Evolutionary conservation across 495 filamentous ascomycete species (phyloP), one percentile per base, ranked within the genome.

Genomic region (Podospora pseudopauciseta): DNA sequence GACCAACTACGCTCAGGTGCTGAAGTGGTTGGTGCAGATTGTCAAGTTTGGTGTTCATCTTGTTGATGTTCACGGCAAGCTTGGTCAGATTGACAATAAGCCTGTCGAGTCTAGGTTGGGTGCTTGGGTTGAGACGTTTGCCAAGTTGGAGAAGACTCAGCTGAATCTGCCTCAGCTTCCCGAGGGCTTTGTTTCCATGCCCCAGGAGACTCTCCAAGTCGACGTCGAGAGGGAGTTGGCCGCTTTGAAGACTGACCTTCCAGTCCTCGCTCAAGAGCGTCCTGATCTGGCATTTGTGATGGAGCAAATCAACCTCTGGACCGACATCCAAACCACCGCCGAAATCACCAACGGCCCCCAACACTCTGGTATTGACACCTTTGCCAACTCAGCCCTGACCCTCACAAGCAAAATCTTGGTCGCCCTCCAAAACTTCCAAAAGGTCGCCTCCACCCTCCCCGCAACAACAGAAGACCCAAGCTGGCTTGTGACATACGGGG

Each of bases 371-470:
- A 70, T 70, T 13, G 71, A 74, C 26, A 69, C 72, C n/a, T 71
- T 83, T 19, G 70, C 73, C 16, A 72, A 76, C 2, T 83, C 91
- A n/a, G 87, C 89, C 56, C 68, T 82, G 23, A 83, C 79, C 3
- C 75, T 92, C n/a, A 82, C 88, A 11, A 84, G 76, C 77, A 85
- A 86, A 61, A 85, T 93, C 56, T 85, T 94, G 5, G 87, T 93
- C 56, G 88, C 89, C 27, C 81, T 94, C 15, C 91, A 96, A 68
- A 85, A 88, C 69, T 83, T 92, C 72, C 86, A 87, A 63, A 86
- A 86, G 63, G 69, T 75, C 1, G 72, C 76, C 16, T 63, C 71
- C 32, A 70, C 68, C 1, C 78, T 76, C 5, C 85, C 90, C 7
- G 67, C 76, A 19, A 85, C 86, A 2, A 76, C 83, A 23, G 86